Evolutionary conservation across 1,284 basidiomycete genomes (phyloP).

Genomic region (Leccinum pallidistipes): DNA sequence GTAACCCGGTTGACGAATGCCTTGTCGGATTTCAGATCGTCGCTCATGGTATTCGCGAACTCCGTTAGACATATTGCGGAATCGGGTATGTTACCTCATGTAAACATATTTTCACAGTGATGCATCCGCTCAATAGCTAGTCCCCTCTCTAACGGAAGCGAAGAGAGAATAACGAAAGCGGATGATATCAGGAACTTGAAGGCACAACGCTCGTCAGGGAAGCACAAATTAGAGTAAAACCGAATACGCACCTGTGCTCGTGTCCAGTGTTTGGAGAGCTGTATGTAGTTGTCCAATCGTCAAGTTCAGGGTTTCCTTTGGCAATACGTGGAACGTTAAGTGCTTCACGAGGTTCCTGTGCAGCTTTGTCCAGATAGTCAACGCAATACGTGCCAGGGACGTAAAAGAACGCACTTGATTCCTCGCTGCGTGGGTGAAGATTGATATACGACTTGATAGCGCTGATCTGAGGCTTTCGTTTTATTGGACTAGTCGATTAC

Average conservation of each 20-base stretch:
- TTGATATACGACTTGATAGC: not conserved
- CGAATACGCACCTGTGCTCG: not conserved
- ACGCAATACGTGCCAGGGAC: not conserved
- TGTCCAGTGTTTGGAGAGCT: not conserved
- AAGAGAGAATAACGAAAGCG: too few species aligned
- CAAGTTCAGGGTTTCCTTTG: not conserved
- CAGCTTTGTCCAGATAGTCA: not conserved
- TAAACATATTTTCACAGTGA: not conserved
- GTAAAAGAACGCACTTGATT: not conserved
- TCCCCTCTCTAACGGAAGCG: not conserved
- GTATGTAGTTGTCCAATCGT: not conserved
- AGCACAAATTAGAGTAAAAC: not conserved
- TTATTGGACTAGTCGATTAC: not conserved
- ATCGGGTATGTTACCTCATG: not conserved
- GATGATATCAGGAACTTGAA: not conserved
- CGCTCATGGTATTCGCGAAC: not conserved
- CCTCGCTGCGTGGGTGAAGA: not conserved
- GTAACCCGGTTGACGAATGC: not conserved
- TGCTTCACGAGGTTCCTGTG: not conserved
- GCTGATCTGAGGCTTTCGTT: not conserved
- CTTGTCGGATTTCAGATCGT: not conserved
- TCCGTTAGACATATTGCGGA: not conserved
- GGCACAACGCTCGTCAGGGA: not conserved
- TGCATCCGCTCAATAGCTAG: not conserved
- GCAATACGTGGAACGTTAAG: not conserved